phyloP scores from a whole-genome alignment of 192 early-diverging fungal genomes.

The Coemansia sp. region DNA sequence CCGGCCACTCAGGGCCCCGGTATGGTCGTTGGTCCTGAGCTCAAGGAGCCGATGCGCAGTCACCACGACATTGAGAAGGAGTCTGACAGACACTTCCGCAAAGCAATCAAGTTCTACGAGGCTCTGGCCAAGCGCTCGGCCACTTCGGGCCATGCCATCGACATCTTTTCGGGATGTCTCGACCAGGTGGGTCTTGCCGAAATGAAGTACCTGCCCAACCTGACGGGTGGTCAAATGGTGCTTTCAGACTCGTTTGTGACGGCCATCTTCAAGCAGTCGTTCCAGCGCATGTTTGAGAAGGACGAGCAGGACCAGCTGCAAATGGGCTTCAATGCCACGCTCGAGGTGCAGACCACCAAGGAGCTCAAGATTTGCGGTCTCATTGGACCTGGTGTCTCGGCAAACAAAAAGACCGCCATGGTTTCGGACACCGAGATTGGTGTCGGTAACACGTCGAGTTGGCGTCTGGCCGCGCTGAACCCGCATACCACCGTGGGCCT shows the following conservation, averaged over 20 bases:
- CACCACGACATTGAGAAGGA: slow-evolving; percentile 99
- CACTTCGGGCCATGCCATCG: slow-evolving; percentile 84
- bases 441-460: slow-evolving; percentile 90
- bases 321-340: slow-evolving; percentile 96
- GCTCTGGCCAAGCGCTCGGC: slow-evolving; percentile 79
- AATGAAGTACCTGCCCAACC: slow-evolving; percentile 88
- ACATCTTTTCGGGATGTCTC: slow-evolving; percentile 97
- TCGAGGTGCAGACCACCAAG: slow-evolving; percentile 95
- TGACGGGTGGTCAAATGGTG: slow-evolving; percentile 90
- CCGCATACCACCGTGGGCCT: slow-evolving; percentile 81
- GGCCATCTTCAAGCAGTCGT: slow-evolving; percentile 96
- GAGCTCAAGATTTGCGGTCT: slow-evolving; percentile 95
- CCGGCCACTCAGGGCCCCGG: slow-evolving; percentile 94
- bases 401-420: slow-evolving; percentile 81
- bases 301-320: slow-evolving; percentile 81
- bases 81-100: slow-evolving; percentile 85
- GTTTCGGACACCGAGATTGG: slow-evolving; percentile 99
- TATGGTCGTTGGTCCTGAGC: slow-evolving; percentile 86
- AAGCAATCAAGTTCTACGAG: slow-evolving; percentile 95
- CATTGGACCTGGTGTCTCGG: slow-evolving; percentile 93
- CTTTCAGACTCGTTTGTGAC: slow-evolving; percentile 95
- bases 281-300: slow-evolving; percentile 91
- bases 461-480: slow-evolving; percentile 89
- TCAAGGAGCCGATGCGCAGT: slow-evolving; percentile 93
- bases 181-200: slow-evolving; percentile 97